Conservation (phyloP, 2,329 filamentous ascomycete species). For the Nigrospora oryzae region DNA sequence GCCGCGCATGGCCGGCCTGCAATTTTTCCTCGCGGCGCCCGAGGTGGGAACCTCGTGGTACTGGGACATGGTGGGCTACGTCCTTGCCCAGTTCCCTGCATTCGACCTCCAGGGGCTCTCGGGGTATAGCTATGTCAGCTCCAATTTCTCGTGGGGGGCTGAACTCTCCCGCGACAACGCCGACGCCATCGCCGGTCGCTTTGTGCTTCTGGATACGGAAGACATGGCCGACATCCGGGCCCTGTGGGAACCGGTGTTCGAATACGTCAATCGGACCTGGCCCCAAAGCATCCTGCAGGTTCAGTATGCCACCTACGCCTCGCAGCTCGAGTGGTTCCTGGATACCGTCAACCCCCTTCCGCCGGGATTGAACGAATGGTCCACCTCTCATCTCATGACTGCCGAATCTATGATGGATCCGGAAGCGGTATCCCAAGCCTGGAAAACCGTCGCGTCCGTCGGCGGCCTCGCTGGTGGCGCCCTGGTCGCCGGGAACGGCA, state of each 20-base stretch:
- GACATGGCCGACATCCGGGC: too few relatives aligned
- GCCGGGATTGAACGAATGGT: neutral
- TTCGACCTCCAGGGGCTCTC: neutral
- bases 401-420: neutral
- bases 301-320: neutral
- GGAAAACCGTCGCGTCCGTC: neutral
- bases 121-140: neutral
- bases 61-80: conserved; percentile 18
- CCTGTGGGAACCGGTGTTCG: too few relatives aligned
- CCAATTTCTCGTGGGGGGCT: neutral
- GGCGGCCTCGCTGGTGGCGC: neutral
- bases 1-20: conserved; percentile 18
- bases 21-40: conserved; percentile 15
- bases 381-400: neutral
- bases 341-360: neutral
- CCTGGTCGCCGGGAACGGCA: neutral
- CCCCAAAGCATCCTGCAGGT: too few relatives aligned
- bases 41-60: conserved; percentile 8
- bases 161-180: too few relatives aligned
- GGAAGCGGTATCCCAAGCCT: neutral
- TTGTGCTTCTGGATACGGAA: too few relatives aligned
- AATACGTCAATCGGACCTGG: too few relatives aligned
- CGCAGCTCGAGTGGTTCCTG: neutral
- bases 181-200: too few relatives aligned
- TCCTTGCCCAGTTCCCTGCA: conserved; percentile 9